These are phyloP conservation scores for Trametes coccinea DNA, from an alignment of 768 basidiomycete species.

Conservation along the genomic window DNA sequence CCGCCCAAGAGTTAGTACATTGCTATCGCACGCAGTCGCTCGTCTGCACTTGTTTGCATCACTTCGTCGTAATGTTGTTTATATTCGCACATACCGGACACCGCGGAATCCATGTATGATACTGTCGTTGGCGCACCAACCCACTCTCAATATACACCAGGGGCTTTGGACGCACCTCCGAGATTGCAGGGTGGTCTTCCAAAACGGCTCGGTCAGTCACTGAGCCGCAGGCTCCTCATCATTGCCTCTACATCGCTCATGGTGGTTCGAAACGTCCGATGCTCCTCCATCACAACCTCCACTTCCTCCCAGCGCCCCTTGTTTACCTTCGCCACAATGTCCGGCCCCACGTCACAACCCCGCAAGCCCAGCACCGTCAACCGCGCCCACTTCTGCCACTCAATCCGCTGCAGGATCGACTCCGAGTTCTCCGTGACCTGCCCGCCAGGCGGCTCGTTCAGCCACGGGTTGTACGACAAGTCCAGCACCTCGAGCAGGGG, in stretches of 20 bases:
- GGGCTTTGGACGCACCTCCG: neutral
- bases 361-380: constrained; percentile 58
- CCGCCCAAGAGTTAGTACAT: neutral
- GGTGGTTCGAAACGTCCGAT: constrained; percentile 2
- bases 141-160: neutral
- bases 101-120: constrained; percentile 2
- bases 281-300: constrained; percentile 38
- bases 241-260: constrained; percentile 13
- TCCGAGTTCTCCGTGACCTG: constrained; percentile 30
- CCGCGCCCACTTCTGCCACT: constrained; percentile 58
- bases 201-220: neutral
- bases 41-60: neutral
- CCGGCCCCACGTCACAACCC: constrained; percentile 47
- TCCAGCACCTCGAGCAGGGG: constrained; percentile 66
- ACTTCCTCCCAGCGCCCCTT: constrained; percentile 68
- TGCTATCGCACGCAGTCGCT: neutral
- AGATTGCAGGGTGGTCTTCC: neutral
- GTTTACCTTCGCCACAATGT: constrained; percentile 51
- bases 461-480: constrained; percentile 64
- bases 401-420: constrained; percentile 47
- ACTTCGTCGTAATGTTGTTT: constrained; percentile 2
- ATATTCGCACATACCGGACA: neutral
- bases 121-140: neutral
- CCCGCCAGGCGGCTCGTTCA: constrained; percentile 26
- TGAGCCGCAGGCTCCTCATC: constrained; percentile 16